phyloP scores from a whole-genome alignment of 2,329 filamentous ascomycete species.

The Colletotrichum noveboracense region DNA sequence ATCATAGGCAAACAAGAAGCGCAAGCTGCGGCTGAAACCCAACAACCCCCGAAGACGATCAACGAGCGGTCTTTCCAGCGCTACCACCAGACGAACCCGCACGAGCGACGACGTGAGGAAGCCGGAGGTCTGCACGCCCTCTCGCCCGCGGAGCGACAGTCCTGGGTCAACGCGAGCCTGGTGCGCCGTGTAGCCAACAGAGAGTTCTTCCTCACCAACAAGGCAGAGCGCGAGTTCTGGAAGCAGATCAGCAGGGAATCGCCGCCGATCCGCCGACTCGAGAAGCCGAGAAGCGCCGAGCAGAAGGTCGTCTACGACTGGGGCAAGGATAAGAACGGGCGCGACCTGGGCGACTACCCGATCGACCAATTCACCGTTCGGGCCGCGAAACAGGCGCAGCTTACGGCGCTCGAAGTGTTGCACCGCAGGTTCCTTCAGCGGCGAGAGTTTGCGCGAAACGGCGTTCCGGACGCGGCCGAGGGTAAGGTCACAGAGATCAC shows the following conservation, averaged over 20 bases:
- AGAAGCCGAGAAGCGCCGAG: conserved; percentile 19
- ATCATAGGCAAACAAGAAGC: conserved; percentile 30
- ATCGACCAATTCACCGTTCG: conserved; percentile 50
- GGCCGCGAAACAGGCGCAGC: conserved; percentile 43
- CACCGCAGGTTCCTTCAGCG: conserved; percentile 49
- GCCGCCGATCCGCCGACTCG: conserved; percentile 52
- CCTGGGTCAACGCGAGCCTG: conserved; percentile 52
- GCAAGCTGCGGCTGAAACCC: neutral
- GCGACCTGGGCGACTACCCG: conserved; percentile 53
- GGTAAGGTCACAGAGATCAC: conserved; percentile 30
- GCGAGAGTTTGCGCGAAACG: conserved; percentile 34
- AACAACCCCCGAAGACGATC: conserved; percentile 47
- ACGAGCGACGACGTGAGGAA: conserved; percentile 49
- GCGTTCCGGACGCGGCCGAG: conserved; percentile 5
- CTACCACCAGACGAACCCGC: conserved; percentile 56
- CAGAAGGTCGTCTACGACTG: conserved; percentile 42
- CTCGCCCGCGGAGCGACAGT: conserved; percentile 52
- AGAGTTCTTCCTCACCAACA: conserved; percentile 42
- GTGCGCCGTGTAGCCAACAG: conserved; percentile 45
- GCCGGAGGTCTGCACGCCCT: conserved; percentile 49
- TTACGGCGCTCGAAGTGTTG: conserved; percentile 48
- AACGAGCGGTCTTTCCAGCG: conserved; percentile 52
- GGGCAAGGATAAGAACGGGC: conserved; percentile 56
- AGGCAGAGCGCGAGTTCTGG: conserved; percentile 63
- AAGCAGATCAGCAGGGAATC: conserved; percentile 58